Conservation (phyloP, 164 flowering plant genomes). For the Malania oleifera region DNA sequence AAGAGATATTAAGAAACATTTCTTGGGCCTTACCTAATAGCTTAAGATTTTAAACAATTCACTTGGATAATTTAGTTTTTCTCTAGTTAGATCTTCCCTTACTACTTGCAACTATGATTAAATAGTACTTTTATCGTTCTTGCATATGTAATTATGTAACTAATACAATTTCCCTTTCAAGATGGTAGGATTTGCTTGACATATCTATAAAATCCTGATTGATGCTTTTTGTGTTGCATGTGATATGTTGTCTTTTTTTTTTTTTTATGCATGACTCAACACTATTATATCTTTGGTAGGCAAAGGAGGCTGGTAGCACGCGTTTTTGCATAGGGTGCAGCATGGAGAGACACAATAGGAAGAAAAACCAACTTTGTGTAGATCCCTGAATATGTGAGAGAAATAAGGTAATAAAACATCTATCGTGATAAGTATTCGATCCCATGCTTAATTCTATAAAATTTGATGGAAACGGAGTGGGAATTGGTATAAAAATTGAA, state of each 20-base stretch:
- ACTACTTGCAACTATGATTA: background rate
- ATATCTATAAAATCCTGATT: background rate
- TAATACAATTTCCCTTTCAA: background rate
- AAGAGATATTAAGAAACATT: too few relatives aligned
- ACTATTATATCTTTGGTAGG: slow-evolving; percentile 40
- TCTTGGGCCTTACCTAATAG: too few relatives aligned
- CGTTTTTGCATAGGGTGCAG: slow-evolving; percentile 99
- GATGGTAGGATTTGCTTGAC: background rate
- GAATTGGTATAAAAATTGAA: too few relatives aligned
- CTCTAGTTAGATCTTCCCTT: background rate
- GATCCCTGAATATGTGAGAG: slow-evolving; percentile 90
- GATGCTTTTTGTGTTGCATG: background rate
- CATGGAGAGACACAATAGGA: slow-evolving; percentile 97
- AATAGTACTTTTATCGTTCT: background rate
- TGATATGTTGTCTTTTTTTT: background rate
- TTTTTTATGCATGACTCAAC: background rate
- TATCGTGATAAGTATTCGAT: background rate
- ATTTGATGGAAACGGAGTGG: too few relatives aligned
- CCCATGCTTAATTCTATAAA: background rate
- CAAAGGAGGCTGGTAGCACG: slow-evolving; percentile 98
- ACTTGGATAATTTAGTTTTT: too few relatives aligned
- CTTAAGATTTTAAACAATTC: too few relatives aligned
- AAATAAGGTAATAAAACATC: slow-evolving; percentile 73
- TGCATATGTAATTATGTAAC: background rate
- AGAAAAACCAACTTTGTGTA: slow-evolving; percentile 94